These are phyloP conservation scores for Musa acuminata DNA, from an alignment of 176 grass and related monocot genomes.

Conservation along the genomic window DNA sequence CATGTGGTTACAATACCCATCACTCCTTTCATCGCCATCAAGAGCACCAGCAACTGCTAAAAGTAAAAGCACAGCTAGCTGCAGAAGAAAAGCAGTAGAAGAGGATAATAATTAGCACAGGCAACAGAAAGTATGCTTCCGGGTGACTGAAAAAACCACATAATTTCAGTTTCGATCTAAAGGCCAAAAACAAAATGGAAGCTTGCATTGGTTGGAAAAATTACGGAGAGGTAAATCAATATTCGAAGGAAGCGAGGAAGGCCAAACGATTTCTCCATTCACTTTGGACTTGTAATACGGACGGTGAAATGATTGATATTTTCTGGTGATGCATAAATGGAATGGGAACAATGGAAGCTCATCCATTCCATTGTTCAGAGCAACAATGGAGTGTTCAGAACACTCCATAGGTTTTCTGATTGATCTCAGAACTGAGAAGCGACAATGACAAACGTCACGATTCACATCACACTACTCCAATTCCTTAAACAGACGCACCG, in stretches of 20 bases:
- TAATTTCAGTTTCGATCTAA: neutral
- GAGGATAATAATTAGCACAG: neutral
- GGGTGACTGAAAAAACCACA: neutral
- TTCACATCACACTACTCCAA: neutral
- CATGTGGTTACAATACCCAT: conserved; percentile 24
- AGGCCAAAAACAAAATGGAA: neutral
- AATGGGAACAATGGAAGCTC: too few relatives aligned
- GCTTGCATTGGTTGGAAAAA: neutral
- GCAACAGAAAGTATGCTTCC: neutral
- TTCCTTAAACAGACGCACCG: neutral
- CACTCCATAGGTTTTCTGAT: neutral
- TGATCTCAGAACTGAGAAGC: neutral
- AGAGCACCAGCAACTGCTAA: neutral
- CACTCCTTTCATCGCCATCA: conserved; percentile 8
- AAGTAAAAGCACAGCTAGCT: neutral
- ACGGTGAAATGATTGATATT: too few relatives aligned
- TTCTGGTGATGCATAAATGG: too few relatives aligned
- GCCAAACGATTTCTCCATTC: neutral
- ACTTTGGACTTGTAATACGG: neutral
- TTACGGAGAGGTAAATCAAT: neutral
- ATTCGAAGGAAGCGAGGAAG: neutral
- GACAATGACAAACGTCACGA: neutral
- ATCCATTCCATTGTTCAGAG: too few relatives aligned
- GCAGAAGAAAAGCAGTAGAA: conserved; percentile 3
- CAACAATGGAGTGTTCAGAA: too few relatives aligned